Evolutionary conservation across 129 eudicot species (phyloP).

Genomic region (Artemisia annua): DNA sequence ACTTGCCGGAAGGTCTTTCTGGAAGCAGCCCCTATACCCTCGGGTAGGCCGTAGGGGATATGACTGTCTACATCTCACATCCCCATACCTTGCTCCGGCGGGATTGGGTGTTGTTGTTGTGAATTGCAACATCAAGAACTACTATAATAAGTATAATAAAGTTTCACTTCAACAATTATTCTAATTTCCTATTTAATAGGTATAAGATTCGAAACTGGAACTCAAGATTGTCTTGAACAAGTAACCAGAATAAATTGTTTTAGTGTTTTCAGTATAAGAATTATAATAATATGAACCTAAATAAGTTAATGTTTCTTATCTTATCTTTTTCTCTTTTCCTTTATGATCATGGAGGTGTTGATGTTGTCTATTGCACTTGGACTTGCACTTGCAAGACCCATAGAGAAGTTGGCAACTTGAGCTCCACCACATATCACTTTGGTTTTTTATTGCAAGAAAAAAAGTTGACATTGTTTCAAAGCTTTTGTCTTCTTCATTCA

Average conservation of each 20-base stretch:
- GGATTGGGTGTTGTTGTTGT: no score
- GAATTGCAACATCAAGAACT: no score
- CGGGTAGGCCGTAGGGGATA: no score
- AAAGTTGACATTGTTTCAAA: constrained; percentile 7
- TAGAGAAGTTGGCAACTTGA: constrained; percentile 34
- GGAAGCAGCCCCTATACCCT: no score
- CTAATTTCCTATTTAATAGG: background rate
- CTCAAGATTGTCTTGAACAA: background rate
- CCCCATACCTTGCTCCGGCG: no score
- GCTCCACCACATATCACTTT: constrained; percentile 40
- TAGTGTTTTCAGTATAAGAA: background rate
- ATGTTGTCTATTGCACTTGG: constrained; percentile 33
- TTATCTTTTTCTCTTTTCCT: constrained; percentile 33
- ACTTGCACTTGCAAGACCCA: constrained; percentile 29
- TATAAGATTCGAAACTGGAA: background rate
- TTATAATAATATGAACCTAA: constrained; percentile 12
- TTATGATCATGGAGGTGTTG: constrained; percentile 43
- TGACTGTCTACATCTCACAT: no score
- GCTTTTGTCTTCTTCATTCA: constrained; percentile 36
- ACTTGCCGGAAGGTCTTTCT: no score
- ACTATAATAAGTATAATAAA: no score
- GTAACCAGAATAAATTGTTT: background rate
- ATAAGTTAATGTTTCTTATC: constrained; percentile 29
- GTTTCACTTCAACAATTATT: no score
- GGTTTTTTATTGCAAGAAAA: constrained; percentile 20